Evolutionary conservation across 495 filamentous ascomycete genomes (phyloP).

Genomic region (Penicillium malachiteum): DNA sequence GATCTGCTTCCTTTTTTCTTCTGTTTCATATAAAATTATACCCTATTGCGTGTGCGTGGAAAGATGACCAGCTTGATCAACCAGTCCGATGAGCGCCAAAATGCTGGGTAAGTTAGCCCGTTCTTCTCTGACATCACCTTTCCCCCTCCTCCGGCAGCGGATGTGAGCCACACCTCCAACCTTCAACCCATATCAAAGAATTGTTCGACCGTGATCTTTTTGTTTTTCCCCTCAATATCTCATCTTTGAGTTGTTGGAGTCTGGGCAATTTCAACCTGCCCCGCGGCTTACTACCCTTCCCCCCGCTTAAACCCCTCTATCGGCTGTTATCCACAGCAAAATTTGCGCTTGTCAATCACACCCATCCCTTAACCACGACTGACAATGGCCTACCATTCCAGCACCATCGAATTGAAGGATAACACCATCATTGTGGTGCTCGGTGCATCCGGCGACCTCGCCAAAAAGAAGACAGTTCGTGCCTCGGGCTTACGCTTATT

Average conservation of each 20-base stretch:
- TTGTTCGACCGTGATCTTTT: not conserved
- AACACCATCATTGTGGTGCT: constrained; percentile 98
- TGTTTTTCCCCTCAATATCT: no score
- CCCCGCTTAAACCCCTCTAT: constrained; percentile 20
- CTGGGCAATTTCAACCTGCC: no score
- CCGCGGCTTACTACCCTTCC: not conserved
- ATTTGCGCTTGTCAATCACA: constrained; percentile 13
- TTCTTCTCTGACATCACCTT: constrained; percentile 49
- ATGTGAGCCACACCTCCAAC: constrained; percentile 20
- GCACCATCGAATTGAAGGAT: constrained; percentile 91
- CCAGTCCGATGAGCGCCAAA: constrained; percentile 57
- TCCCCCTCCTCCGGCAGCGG: constrained; percentile 31
- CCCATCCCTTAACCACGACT: constrained; percentile 7
- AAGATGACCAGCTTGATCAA: constrained; percentile 65
- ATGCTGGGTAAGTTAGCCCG: constrained; percentile 61
- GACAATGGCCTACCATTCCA: constrained; percentile 41
- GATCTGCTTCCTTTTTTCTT: constrained; percentile 7
- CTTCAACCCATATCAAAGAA: constrained; percentile 9
- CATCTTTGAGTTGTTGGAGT: not conserved
- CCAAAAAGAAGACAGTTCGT: constrained; percentile 98
- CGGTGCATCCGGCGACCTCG: constrained; percentile 94
- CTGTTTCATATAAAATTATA: constrained; percentile 16
- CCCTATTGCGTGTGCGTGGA: constrained; percentile 15
- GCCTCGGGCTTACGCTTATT: not conserved
- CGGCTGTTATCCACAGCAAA: constrained; percentile 14